Conservation (phyloP, 129 eudicot species). For the Escallonia herrerae region DNA sequence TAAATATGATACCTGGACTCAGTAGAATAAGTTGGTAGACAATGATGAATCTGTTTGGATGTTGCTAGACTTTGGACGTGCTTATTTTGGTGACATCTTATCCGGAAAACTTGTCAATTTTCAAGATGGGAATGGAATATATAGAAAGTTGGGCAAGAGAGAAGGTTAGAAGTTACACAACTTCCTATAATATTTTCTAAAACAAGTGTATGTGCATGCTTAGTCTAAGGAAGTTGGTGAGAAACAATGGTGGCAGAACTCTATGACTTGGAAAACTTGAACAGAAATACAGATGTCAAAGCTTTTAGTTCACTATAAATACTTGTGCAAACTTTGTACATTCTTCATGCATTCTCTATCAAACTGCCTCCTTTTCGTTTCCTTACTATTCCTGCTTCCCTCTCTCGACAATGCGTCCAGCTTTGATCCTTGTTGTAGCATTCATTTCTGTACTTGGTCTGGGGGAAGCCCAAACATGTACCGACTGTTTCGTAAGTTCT, state of each 20-base stretch:
- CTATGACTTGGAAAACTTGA: conserved; percentile 8
- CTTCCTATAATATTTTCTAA: background rate
- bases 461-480: conserved; percentile 36
- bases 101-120: background rate
- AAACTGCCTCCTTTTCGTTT: background rate
- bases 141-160: conserved; percentile 11
- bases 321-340: conserved; percentile 32
- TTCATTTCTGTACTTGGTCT: conserved; percentile 27
- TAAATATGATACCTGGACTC: background rate
- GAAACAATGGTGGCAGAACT: conserved; percentile 9
- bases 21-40: no score
- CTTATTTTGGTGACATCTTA: no score
- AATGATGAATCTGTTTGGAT: no score
- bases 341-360: conserved; percentile 10
- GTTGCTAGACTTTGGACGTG: no score
- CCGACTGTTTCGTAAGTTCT: conserved; percentile 52
- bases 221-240: conserved; percentile 12
- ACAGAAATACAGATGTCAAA: conserved; percentile 23
- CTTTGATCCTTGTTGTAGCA: conserved; percentile 24
- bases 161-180: conserved; percentile 7
- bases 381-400: conserved; percentile 23
- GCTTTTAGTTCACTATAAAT: conserved; percentile 31
- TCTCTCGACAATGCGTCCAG: background rate
- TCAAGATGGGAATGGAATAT: background rate
- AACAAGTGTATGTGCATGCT: conserved; percentile 3